These are phyloP conservation scores for Blastobotrys petasosporus DNA, from an alignment of 1,139 yeast genomes.

Conservation along the genomic window DNA sequence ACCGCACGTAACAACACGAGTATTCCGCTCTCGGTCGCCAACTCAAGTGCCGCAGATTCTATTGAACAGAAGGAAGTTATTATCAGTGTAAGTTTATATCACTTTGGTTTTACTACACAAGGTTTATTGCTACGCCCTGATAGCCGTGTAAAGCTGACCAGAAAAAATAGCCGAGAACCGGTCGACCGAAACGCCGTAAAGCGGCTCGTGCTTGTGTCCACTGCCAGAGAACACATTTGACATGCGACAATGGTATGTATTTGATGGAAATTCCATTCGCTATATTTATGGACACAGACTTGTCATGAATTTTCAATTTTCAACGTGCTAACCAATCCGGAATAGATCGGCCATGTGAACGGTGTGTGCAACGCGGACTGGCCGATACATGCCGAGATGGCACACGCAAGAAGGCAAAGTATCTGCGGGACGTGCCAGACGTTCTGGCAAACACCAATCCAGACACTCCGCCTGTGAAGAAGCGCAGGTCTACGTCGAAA, in stretches of 20 bases:
- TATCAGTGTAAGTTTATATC: constrained; percentile 17
- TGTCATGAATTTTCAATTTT: too few relatives aligned
- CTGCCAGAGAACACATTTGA: constrained; percentile 81
- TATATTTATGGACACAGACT: too few relatives aligned
- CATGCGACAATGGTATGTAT: constrained; percentile 56
- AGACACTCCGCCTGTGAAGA: constrained; percentile 1
- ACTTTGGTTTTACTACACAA: neutral
- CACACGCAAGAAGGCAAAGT: constrained; percentile 79
- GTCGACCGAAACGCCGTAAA: constrained; percentile 43
- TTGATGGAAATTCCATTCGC: too few relatives aligned
- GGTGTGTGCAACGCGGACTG: constrained; percentile 69
- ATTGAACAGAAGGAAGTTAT: constrained; percentile 12
- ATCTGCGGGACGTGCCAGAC: constrained; percentile 40
- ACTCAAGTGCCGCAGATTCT: too few relatives aligned
- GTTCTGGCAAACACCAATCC: constrained; percentile 6
- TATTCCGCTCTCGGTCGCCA: too few relatives aligned
- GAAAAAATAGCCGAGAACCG: constrained; percentile 28
- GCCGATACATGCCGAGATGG: constrained; percentile 80
- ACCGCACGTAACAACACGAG: too few relatives aligned
- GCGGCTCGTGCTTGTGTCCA: constrained; percentile 80
- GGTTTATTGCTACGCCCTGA: too few relatives aligned
- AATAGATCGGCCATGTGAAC: constrained; percentile 61
- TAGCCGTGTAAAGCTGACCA: neutral
- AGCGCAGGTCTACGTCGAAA: constrained; percentile 1
- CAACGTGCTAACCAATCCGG: neutral